Conservation (phyloP, 768 basidiomycete species). For the Tylopilus cervinicoccineus region DNA sequence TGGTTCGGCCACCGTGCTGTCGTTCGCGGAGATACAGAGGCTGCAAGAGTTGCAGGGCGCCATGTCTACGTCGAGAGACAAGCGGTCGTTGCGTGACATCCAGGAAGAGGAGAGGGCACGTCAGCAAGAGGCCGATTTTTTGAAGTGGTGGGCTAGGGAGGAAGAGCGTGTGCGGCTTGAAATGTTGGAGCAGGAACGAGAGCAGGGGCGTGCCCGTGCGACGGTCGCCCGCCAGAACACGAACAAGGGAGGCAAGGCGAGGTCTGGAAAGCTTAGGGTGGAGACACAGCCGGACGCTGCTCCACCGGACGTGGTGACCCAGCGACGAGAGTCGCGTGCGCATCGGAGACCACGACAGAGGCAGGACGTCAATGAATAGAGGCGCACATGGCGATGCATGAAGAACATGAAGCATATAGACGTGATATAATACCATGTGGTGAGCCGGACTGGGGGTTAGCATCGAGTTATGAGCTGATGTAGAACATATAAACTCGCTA, state of each 20-base stretch:
- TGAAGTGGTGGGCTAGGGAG: conserved; percentile 88
- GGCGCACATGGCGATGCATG: not conserved
- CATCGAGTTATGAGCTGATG: too few relatives aligned
- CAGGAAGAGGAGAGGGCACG: conserved; percentile 76
- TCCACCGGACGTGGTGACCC: not conserved
- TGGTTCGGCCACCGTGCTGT: conserved; percentile 36
- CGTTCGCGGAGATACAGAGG: conserved; percentile 83
- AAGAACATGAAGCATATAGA: conserved; percentile 2
- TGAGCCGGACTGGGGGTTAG: not conserved
- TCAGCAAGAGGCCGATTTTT: conserved; percentile 72
- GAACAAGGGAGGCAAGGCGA: conserved; percentile 3
- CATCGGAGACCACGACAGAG: not conserved
- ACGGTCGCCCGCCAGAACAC: not conserved
- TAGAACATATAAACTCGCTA: too few relatives aligned
- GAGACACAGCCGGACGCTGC: not conserved
- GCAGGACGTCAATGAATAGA: not conserved
- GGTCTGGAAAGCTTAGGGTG: conserved; percentile 8
- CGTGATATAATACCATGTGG: not conserved
- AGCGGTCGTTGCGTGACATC: conserved; percentile 72
- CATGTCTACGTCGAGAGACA: conserved; percentile 39
- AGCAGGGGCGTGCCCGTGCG: not conserved
- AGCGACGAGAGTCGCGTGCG: conserved; percentile 1
- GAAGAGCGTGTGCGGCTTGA: conserved; percentile 65
- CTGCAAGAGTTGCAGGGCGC: conserved; percentile 58
- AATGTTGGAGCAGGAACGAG: conserved; percentile 19